phyloP scores from a whole-genome alignment of 2,329 filamentous ascomycete genomes.

The Diaporthe helianthi region DNA sequence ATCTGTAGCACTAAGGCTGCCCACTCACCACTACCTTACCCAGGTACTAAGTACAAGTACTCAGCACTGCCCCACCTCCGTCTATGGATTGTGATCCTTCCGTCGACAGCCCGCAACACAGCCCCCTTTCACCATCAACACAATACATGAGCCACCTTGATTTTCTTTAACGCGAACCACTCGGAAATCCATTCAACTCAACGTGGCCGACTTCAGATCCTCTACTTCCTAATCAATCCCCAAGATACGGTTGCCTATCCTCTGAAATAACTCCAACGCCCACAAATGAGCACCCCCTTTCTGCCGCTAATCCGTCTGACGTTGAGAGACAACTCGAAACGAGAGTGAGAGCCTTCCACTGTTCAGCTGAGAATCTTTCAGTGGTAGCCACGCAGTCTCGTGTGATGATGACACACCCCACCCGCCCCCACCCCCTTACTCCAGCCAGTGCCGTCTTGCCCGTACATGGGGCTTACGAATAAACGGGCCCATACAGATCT shows the following conservation, averaged over 20 bases:
- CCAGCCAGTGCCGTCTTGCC: neutral
- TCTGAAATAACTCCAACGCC: neutral
- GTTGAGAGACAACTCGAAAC: too few species aligned
- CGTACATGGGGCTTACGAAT: neutral
- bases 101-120: neutral
- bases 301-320: neutral
- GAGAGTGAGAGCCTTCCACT: neutral
- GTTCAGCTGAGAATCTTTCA: neutral
- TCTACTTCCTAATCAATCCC: neutral
- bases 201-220: neutral
- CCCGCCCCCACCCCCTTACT: too few species aligned
- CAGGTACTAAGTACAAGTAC: too few species aligned
- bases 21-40: too few species aligned
- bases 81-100: neutral
- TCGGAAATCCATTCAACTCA: neutral
- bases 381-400: neutral
- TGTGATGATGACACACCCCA: too few species aligned
- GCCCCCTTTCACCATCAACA: neutral
- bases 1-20: neutral
- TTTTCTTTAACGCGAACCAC: neutral
- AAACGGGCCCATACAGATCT: neutral
- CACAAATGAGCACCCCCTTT: neutral
- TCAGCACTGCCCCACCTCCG: neutral
- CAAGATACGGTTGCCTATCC: neutral
- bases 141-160: constrained; percentile 8